phyloP scores from a whole-genome alignment of 139 green algal genomes.

The Chara braunii region DNA sequence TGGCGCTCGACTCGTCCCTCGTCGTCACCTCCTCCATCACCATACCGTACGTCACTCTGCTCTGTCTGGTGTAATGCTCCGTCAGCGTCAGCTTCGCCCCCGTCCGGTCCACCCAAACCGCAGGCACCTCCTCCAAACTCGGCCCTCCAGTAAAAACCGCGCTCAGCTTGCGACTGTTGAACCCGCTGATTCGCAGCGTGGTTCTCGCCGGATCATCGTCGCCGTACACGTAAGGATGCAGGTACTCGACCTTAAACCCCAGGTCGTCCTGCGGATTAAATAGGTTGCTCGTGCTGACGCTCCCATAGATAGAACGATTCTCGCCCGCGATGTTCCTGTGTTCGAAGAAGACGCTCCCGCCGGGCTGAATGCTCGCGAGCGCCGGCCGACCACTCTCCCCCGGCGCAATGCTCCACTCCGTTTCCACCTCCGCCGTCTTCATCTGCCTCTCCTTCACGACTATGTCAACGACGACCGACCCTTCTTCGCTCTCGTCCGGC shows the following conservation, averaged over 20 bases:
- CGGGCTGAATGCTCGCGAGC: conserved; percentile 35
- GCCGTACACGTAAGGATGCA: conserved; percentile 56
- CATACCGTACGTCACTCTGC: conserved; percentile 49
- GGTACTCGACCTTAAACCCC: conserved; percentile 64
- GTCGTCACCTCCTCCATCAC: conserved; percentile 70
- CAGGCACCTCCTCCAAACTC: conserved; percentile 70
- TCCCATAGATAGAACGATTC: conserved; percentile 52
- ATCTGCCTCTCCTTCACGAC: conserved; percentile 61
- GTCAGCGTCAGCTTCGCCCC: conserved; percentile 68
- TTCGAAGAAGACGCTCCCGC: conserved; percentile 39
- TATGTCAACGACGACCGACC: conserved; percentile 63
- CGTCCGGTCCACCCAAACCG: conserved; percentile 83
- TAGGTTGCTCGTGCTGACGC: conserved; percentile 64
- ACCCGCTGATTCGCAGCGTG: conserved; percentile 43
- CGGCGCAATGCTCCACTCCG: conserved; percentile 62
- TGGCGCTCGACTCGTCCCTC: conserved; percentile 59
- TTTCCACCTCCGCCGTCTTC: conserved; percentile 41
- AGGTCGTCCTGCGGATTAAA: conserved; percentile 62
- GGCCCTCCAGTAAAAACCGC: conserved; percentile 73
- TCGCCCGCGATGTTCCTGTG: conserved; percentile 60
- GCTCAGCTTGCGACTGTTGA: conserved; percentile 71
- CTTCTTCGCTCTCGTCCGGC: conserved; percentile 51
- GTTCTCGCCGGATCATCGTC: conserved; percentile 45
- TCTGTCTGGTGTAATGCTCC: conserved; percentile 45
- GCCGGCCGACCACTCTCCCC: conserved; percentile 51